phyloP scores from a whole-genome alignment of 305 asterid genomes.

The Fraxinus angustifolia region DNA sequence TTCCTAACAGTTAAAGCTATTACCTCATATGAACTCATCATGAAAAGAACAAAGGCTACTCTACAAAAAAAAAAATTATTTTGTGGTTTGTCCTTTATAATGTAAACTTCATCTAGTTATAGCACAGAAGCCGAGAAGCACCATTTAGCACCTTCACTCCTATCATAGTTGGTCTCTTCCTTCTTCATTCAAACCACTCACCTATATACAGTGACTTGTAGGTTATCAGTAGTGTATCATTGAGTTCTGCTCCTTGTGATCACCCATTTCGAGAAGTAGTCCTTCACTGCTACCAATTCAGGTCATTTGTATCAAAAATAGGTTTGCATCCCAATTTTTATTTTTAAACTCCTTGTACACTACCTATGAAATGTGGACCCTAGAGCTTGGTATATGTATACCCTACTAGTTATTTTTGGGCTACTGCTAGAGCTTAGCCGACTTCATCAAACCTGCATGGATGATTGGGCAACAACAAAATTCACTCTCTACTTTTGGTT shows the following conservation, averaged over 20 bases:
- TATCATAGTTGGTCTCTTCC: background rate
- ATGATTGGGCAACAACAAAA: background rate
- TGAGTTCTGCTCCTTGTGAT: background rate
- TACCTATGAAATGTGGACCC: background rate
- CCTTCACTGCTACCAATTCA: background rate
- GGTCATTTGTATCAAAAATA: background rate
- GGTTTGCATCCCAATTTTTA: background rate
- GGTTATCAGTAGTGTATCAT: background rate
- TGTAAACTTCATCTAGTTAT: background rate
- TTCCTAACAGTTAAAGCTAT: background rate
- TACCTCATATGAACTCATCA: background rate
- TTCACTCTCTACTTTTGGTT: background rate
- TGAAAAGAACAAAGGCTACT: background rate
- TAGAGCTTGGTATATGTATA: background rate
- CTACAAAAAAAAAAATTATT: background rate
- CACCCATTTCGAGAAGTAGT: background rate
- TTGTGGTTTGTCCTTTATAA: background rate
- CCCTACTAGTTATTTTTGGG: background rate
- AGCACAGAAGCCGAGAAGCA: background rate
- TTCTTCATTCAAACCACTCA: conserved; percentile 7
- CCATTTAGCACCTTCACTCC: background rate
- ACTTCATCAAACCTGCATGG: background rate
- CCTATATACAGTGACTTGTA: conserved; percentile 1
- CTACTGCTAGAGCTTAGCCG: background rate
- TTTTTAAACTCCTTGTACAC: background rate